Conservation (phyloP, 306 rosid species). For the Hylodesmum podocarpum region DNA sequence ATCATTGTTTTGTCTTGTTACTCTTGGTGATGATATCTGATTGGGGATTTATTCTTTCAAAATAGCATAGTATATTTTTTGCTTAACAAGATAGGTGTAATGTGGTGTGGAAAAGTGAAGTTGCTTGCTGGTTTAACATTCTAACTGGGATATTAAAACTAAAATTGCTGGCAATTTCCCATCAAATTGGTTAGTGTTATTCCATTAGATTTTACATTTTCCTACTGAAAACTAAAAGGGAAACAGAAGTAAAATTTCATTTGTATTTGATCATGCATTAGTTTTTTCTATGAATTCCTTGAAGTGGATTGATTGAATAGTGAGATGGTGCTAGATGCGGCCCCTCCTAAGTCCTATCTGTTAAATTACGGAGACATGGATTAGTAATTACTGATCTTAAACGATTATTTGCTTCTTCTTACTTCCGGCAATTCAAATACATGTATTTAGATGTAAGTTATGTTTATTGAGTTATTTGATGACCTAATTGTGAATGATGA, state of each 20-base stretch:
- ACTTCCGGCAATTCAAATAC: not conserved
- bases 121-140: not conserved
- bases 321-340: not conserved
- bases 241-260: not conserved
- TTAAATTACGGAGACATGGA: not conserved
- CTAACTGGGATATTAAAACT: not conserved
- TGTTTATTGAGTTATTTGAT: no score
- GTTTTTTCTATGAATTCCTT: not conserved
- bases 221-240: not conserved
- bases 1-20: not conserved
- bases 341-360: not conserved
- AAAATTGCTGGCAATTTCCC: not conserved
- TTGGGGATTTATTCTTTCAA: not conserved
- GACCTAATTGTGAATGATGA: not conserved
- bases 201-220: constrained; percentile 1
- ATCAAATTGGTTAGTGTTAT: not conserved
- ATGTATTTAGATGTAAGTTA: not conserved
- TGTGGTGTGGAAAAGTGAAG: not conserved
- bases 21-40: not conserved
- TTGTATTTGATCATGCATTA: not conserved
- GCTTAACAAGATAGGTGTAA: not conserved
- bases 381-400: not conserved
- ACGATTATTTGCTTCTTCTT: not conserved
- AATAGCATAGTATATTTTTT: not conserved
- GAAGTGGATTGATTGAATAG: not conserved